phyloP scores from a whole-genome alignment of 164 flowering plant genomes.

The Macadamia integrifolia region DNA sequence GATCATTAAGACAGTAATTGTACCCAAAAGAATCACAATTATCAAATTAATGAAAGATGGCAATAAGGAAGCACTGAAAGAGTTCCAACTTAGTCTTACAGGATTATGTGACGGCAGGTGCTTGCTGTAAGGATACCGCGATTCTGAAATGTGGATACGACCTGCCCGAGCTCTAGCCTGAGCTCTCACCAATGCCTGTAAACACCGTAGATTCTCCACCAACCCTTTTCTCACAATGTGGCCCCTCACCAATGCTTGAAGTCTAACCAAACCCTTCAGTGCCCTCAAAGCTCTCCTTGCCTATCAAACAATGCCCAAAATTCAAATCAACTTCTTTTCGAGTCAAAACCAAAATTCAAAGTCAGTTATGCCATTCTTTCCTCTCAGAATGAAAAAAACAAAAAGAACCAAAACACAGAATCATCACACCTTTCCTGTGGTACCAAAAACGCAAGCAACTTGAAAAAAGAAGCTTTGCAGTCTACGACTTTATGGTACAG shows the following conservation, averaged over 20 bases:
- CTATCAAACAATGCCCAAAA: conserved; percentile 24
- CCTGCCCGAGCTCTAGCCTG: conserved; percentile 71
- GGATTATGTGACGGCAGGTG: conserved; percentile 21
- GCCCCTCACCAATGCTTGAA: conserved; percentile 91
- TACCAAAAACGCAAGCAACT: too few relatives aligned
- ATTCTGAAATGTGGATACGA: conserved; percentile 32
- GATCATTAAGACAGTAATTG: too few relatives aligned
- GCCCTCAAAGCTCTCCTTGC: conserved; percentile 90
- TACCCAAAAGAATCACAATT: too few relatives aligned
- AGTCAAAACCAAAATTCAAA: too few relatives aligned
- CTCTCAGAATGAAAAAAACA: too few relatives aligned
- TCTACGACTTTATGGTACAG: too few relatives aligned
- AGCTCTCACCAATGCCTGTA: conserved; percentile 82
- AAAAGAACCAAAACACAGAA: too few relatives aligned
- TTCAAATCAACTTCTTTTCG: background rate
- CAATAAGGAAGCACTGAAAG: too few relatives aligned
- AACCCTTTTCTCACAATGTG: conserved; percentile 78
- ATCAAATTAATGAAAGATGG: too few relatives aligned
- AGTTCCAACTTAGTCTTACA: conserved; percentile 21
- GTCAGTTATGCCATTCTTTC: too few relatives aligned
- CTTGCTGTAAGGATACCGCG: conserved; percentile 24
- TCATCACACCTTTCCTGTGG: too few relatives aligned
- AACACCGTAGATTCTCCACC: conserved; percentile 60
- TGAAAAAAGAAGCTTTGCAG: too few relatives aligned
- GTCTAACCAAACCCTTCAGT: conserved; percentile 80